These are phyloP conservation scores for Apostasia ramifera DNA, from an alignment of 106 monocot species.

Conservation along the genomic window DNA sequence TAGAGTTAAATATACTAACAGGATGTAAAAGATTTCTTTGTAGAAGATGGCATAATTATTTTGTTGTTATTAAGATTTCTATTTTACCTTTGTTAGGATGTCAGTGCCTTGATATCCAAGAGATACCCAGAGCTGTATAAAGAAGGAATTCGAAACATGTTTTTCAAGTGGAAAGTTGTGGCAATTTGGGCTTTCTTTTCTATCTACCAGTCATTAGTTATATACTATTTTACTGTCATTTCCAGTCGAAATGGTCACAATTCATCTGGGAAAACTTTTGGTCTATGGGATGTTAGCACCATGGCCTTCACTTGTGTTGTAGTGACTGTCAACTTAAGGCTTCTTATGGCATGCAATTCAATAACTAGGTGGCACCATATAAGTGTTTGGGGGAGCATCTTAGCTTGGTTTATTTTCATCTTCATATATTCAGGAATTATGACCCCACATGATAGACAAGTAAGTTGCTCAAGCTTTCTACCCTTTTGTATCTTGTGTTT, in stretches of 20 bases:
- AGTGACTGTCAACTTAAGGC: conserved; percentile 90
- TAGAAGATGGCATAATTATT: too few species aligned
- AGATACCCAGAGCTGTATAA: conserved; percentile 85
- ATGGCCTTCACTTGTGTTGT: conserved; percentile 97
- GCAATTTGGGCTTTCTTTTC: conserved; percentile 96
- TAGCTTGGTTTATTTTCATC: conserved; percentile 92
- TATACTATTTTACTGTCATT: conserved; percentile 68
- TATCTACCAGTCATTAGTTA: conserved; percentile 81
- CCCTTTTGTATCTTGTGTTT: neutral
- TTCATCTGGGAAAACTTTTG: conserved; percentile 83
- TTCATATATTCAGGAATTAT: conserved; percentile 89
- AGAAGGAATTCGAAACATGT: conserved; percentile 85
- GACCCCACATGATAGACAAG: conserved; percentile 87
- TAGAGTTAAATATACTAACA: too few species aligned
- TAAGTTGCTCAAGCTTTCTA: conserved; percentile 20
- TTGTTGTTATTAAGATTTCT: too few species aligned
- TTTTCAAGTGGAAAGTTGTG: conserved; percentile 91
- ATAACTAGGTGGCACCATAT: conserved; percentile 94
- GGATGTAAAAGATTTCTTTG: too few species aligned
- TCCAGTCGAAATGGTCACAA: conserved; percentile 70
- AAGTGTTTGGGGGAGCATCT: conserved; percentile 73
- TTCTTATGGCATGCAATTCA: conserved; percentile 87
- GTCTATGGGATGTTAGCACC: conserved; percentile 98
- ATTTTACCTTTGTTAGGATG: conserved; percentile 40
- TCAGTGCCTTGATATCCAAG: conserved; percentile 87